Evolutionary conservation across 176 grass and related monocot species (phyloP).

Genomic region (Rhynchospora breviuscula): DNA sequence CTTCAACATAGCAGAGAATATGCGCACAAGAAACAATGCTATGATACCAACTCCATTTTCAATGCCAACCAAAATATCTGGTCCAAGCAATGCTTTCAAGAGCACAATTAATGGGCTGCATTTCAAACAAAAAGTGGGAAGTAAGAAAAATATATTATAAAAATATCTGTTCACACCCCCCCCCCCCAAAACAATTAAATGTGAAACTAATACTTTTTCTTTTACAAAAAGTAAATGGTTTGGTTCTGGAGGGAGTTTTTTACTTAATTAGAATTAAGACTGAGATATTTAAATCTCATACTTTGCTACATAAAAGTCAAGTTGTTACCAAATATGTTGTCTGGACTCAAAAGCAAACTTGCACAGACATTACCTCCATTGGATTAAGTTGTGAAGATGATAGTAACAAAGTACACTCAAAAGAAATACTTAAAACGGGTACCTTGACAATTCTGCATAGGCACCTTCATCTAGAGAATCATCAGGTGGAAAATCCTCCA

Average conservation of each 20-base stretch:
- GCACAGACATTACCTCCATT: conserved; percentile 8
- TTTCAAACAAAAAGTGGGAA: conserved; percentile 27
- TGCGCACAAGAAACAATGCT: conserved; percentile 52
- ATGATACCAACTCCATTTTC: conserved; percentile 36
- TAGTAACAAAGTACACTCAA: neutral
- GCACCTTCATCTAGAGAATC: conserved; percentile 42
- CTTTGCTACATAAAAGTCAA: neutral
- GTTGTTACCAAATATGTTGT: neutral
- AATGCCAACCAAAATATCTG: conserved; percentile 31
- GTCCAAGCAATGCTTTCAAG: conserved; percentile 53
- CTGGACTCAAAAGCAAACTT: neutral
- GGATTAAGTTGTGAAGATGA: conserved; percentile 9
- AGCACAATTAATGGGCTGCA: conserved; percentile 81
- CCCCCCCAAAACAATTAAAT: neutral
- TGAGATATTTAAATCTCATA: neutral
- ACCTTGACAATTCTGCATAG: conserved; percentile 68
- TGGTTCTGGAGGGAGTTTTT: neutral
- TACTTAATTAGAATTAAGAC: neutral
- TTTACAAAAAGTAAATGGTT: neutral
- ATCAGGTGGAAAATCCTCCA: conserved; percentile 38
- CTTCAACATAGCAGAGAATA: conserved; percentile 80
- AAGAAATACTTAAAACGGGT: conserved; percentile 25
- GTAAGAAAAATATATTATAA: conserved; percentile 4
- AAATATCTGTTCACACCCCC: neutral
- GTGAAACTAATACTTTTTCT: neutral